Base-by-base conservation (phyloP, 2,329 filamentous ascomycete species). In the Arachnopeziza araneosa region DNA sequence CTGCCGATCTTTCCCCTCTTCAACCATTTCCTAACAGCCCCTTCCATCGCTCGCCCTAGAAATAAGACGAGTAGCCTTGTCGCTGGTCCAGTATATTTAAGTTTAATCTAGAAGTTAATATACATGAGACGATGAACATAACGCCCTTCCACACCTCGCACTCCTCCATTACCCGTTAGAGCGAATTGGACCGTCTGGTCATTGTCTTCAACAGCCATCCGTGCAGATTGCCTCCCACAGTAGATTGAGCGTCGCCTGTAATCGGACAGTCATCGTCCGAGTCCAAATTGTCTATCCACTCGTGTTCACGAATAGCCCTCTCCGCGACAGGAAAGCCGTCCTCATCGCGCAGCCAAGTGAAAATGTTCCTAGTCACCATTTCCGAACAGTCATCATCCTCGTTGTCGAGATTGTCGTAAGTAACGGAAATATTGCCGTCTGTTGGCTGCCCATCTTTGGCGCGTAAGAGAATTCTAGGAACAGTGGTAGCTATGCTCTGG, bases 271-370 rank as follows among this genome's bases (percentile, higher is more conserved):
- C 68, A 23, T 70, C 68, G 12, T 69, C 68, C 23, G 58, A 65
- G 8, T 70, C 63, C 19, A 71, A n/a, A 56, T 70, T 69, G 9
- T 69, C 69, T 50, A 72, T 69, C 70, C 70, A 72, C 51, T 69
- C 65, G 44, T 71, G 71, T 51, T 70, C 58, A 30, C 67, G 66
- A 55, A 73, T 70, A 44, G 52, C 67, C 44, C 65, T 67, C 56
- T 72, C 70, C 1, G 65, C 67, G 17, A 72, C 61, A 12, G 69
- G 68, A 61, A 71, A 73, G 1, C 70, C 68, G 12, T 67, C 67
- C 2, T 67, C 57, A 26, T 64, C 67, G 26, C 68, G 68, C 14
- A 73, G 67, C 67, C 68, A 72, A 24, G 64, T 68, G 48, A 72
- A 72, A 50, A 71, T 65, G 30, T 72, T 71, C 21, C 65, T 62